A percentile compares a stretch with the other conserved stretches of the same genome.
phyloP scores from a whole-genome alignment of 768 basidiomycete genomes.

The Agrocybe praecox region DNA sequence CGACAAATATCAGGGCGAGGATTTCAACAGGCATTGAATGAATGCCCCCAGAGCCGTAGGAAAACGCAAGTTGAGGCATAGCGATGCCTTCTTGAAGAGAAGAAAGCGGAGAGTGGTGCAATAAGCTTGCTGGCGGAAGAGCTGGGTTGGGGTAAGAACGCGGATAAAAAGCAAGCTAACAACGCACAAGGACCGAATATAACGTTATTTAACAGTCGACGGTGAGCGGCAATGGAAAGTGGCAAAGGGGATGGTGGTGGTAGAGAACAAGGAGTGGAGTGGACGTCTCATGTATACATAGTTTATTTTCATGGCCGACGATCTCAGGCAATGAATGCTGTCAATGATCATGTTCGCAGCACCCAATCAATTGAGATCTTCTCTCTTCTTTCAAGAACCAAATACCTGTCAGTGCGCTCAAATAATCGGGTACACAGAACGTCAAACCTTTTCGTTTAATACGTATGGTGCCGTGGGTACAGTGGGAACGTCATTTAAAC shows the following conservation, averaged over 20 bases:
- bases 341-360: constrained; percentile 16
- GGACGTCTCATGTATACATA: constrained; percentile 18
- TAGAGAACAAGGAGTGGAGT: constrained; percentile 10
- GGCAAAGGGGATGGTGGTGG: constrained; percentile 9
- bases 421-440: neutral
- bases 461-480: too few species aligned
- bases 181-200: constrained; percentile 21
- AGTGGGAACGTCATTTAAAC: too few species aligned
- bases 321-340: constrained; percentile 24
- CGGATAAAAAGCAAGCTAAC: constrained; percentile 1
- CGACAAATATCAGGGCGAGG: constrained; percentile 55
- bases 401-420: constrained; percentile 1
- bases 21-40: constrained; percentile 61
- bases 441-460: neutral
- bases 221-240: neutral
- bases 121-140: constrained; percentile 16
- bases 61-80: constrained; percentile 11
- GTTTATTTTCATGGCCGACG: constrained; percentile 22
- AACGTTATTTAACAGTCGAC: constrained; percentile 6
- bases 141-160: constrained; percentile 9
- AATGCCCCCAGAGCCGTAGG: constrained; percentile 30
- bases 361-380: constrained; percentile 23
- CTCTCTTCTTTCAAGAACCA: constrained; percentile 9
- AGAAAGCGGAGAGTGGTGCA: constrained; percentile 13
- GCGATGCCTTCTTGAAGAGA: constrained; percentile 15